Conservation (phyloP, 1,284 basidiomycete genomes). For the Boletellus sp. region DNA sequence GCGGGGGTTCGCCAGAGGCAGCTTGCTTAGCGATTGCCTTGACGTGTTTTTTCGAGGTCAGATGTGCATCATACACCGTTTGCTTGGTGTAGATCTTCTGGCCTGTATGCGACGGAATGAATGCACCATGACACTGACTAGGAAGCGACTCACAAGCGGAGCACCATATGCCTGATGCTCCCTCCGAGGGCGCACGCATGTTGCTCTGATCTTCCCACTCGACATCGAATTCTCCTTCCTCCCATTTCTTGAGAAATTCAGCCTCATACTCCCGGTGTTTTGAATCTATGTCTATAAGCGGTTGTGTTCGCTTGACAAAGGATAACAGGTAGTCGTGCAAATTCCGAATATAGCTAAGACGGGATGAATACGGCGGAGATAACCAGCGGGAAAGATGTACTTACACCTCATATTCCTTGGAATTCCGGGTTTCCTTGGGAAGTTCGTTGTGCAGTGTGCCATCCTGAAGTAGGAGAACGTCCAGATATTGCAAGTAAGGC, state of each 20-base stretch:
- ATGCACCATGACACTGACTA: conserved; percentile 4
- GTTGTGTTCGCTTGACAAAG: conserved; percentile 85
- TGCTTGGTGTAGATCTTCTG: conserved; percentile 94
- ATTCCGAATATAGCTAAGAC: conserved; percentile 71
- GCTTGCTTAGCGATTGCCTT: conserved; percentile 82
- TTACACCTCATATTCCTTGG: conserved; percentile 78
- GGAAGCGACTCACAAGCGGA: conserved; percentile 72
- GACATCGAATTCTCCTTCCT: conserved; percentile 61
- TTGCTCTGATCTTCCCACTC: conserved; percentile 69
- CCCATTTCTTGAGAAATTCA: conserved; percentile 83
- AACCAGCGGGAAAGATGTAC: conserved; percentile 29
- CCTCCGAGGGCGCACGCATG: conserved; percentile 40
- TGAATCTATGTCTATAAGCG: conserved; percentile 77
- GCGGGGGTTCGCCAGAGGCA: conserved; percentile 47
- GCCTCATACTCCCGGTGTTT: conserved; percentile 62
- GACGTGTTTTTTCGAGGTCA: conserved; percentile 92
- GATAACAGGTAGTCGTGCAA: conserved; percentile 84
- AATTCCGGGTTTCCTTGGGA: conserved; percentile 65
- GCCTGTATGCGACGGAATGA: conserved; percentile 46
- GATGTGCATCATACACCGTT: conserved; percentile 95
- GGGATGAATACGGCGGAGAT: conserved; percentile 11
- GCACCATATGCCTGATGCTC: conserved; percentile 84
- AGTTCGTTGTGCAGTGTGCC: conserved; percentile 69
- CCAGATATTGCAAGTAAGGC: conserved; percentile 90
- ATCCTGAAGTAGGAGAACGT: conserved; percentile 66